Evolutionary conservation across 1,284 basidiomycete genomes (phyloP).

Genomic region (Moniliella sp.): DNA sequence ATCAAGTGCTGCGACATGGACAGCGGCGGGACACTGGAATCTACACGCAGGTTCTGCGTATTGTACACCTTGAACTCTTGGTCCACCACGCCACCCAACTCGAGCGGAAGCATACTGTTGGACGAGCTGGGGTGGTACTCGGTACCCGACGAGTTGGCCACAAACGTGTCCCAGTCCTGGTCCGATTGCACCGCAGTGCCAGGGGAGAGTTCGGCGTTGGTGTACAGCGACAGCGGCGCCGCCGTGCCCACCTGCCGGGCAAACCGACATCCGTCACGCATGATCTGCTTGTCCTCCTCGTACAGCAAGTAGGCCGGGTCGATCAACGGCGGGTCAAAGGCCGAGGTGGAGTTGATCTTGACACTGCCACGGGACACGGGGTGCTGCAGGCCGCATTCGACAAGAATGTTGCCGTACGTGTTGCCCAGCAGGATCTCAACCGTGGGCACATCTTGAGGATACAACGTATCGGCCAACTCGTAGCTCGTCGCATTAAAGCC

Average conservation of each 20-base stretch:
- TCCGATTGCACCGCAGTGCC: conserved; percentile 6
- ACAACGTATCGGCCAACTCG: conserved; percentile 33
- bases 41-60: conserved; percentile 42
- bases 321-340: conserved; percentile 14
- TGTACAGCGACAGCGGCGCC: conserved; percentile 6
- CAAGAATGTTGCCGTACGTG: conserved; percentile 9
- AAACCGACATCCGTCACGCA: conserved; percentile 14
- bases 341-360: conserved; percentile 10
- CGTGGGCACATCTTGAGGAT: conserved; percentile 3
- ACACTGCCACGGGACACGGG: conserved; percentile 25
- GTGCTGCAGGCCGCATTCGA: conserved; percentile 18
- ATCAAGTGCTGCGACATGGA: conserved; percentile 37
- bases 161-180: conserved; percentile 12
- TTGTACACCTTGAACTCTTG: conserved; percentile 47
- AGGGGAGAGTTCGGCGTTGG: conserved; percentile 5
- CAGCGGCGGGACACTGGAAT: conserved; percentile 34
- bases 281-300: conserved; percentile 11
- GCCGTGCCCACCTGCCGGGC: conserved; percentile 11
- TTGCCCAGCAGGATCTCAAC: conserved; percentile 21
- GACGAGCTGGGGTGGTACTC: conserved; percentile 41
- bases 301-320: conserved; percentile 19
- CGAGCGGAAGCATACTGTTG: conserved; percentile 46
- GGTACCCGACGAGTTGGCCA: conserved; percentile 19
- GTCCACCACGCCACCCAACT: conserved; percentile 48
- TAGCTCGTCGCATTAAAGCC: conserved; percentile 48